Base-by-base conservation (phyloP, 2,329 filamentous ascomycete species). In the Tolypocladium paradoxum region DNA sequence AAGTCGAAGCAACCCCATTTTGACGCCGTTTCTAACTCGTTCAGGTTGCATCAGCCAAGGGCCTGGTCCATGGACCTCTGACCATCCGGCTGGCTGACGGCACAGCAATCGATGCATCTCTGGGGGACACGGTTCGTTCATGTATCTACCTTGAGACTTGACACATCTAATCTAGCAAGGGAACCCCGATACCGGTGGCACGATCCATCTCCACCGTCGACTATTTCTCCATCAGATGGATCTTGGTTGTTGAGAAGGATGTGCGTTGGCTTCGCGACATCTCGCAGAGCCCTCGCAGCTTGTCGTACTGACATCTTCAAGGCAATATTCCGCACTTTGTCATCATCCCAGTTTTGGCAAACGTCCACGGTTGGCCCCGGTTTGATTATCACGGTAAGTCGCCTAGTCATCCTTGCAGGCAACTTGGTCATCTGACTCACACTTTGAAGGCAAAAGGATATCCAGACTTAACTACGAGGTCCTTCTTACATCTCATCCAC, bases 191-290 rank as follows among this genome's bases (percentile, higher is more conserved):
- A 9, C 86, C 87, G 0, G 70, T 71, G 7, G 58, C 75, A 2
- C 71, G 69, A 49, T 73, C 76, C 0, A 72, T 84, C 14, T 68
- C 74, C 0, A 63, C 63, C 2, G 60, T 88, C 1, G 67, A 81
- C 38, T 65, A 84, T n/a, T 64, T 65, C 0, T 55, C 61, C 1
- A 68, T 78, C 2, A 71, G 72, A 52, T 90, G 85, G 86, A 71
- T 91, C 45, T 69, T 92, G 0, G 78, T 92, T 0, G 77, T 92
- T 50, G 88, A 93, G 64, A 92, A 93, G 68, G 88, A 93, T 73
- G 86, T 82, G 58, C 54, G 66, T 53, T 14, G 3, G 9, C 11
- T 7, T 22, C 12, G 2, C 12, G 20, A 24, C 18, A n/a, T 2
- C 2, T 7, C 18, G 24, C 14, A 2, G 7, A 33, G 24, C 2